phyloP scores from a whole-genome alignment of 768 basidiomycete genomes.

The Tricholoma terreum region DNA sequence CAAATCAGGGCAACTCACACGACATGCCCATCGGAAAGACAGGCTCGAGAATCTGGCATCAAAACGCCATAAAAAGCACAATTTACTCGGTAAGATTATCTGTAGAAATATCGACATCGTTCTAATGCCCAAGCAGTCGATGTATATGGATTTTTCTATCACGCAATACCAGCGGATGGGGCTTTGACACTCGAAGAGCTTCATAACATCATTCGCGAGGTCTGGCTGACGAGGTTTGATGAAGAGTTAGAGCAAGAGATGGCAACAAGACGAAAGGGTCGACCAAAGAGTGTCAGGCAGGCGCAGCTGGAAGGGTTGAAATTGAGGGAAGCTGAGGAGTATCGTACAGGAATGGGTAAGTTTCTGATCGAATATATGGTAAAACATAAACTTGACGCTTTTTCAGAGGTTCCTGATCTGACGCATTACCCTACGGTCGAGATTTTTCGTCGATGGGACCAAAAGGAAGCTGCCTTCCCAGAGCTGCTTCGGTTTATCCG shows the following conservation, averaged over 20 bases:
- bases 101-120: background rate
- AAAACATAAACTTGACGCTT: constrained; percentile 3
- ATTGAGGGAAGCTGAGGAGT: constrained; percentile 64
- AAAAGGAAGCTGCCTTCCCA: constrained; percentile 67
- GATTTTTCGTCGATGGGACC: constrained; percentile 77
- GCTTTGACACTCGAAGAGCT: constrained; percentile 61
- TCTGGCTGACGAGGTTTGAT: constrained; percentile 76
- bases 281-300: constrained; percentile 72
- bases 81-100: constrained; percentile 44
- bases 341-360: constrained; percentile 80
- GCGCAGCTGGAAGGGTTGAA: constrained; percentile 67
- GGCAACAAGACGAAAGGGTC: constrained; percentile 61
- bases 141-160: constrained; percentile 73
- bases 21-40: constrained; percentile 64
- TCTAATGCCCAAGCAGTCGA: constrained; percentile 45
- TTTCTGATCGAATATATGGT: constrained; percentile 1
- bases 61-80: constrained; percentile 57
- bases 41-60: constrained; percentile 57
- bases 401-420: constrained; percentile 73
- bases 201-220: constrained; percentile 57
- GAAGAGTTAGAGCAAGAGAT: constrained; percentile 60
- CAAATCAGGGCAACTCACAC: constrained; percentile 73
- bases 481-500: constrained; percentile 74
- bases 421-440: constrained; percentile 68
- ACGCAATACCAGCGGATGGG: constrained; percentile 60